A percentile compares a stretch with the other conserved stretches of the same genome.
These are phyloP conservation scores for Sutorius eximius DNA, from an alignment of 1,284 basidiomycete species.

Conservation along the genomic window DNA sequence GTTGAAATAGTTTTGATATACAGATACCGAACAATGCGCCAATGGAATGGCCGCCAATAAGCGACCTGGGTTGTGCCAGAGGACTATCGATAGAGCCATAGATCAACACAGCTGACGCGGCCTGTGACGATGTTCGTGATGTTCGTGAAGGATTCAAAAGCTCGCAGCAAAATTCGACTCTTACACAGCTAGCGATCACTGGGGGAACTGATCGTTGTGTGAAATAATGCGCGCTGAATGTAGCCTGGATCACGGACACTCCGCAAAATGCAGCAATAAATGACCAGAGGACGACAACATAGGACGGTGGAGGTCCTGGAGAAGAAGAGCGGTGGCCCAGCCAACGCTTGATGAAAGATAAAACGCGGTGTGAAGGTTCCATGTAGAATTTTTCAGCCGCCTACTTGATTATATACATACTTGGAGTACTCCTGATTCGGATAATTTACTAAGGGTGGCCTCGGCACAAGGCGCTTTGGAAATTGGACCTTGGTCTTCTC, in stretches of 20 bases:
- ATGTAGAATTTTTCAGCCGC: too few species aligned
- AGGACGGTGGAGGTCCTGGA: background rate
- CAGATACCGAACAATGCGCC: conserved; percentile 41
- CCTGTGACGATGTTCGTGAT: conserved; percentile 44
- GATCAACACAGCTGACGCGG: conserved; percentile 50
- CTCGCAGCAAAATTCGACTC: background rate
- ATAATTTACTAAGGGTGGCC: too few species aligned
- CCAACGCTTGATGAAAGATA: conserved; percentile 12
- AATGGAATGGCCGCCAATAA: conserved; percentile 41
- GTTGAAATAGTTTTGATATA: conserved; percentile 56
- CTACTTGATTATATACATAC: too few species aligned
- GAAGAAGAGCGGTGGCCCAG: conserved; percentile 12
- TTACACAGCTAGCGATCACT: conserved; percentile 26
- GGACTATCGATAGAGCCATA: conserved; percentile 40
- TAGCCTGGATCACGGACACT: conserved; percentile 55
- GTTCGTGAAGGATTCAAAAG: conserved; percentile 25
- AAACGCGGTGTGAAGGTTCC: too few species aligned
- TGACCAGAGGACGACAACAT: conserved; percentile 31
- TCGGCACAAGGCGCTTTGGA: too few species aligned
- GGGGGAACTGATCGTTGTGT: conserved; percentile 43
- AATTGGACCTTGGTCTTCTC: too few species aligned
- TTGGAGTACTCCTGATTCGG: too few species aligned
- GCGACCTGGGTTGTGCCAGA: conserved; percentile 59
- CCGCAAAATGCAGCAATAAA: conserved; percentile 54
- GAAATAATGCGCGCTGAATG: conserved; percentile 54